A percentile compares a stretch with the other conserved stretches of the same genome.
These are phyloP conservation scores for Aspergillus sclerotialis DNA, from an alignment of 2,329 filamentous ascomycete species.

Conservation along the genomic window DNA sequence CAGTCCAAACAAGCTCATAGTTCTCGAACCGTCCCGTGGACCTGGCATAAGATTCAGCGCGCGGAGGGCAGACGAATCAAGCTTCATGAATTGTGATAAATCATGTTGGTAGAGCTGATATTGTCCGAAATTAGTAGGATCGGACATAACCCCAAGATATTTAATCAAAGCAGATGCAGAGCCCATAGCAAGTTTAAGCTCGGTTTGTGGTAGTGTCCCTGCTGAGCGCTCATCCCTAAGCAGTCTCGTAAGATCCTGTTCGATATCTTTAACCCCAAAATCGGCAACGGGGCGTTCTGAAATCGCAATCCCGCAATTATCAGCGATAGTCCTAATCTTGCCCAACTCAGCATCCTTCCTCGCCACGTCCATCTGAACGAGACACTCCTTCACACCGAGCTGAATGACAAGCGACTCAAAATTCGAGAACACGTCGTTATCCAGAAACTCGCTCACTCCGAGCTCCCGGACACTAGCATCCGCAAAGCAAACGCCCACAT, in stretches of 20 bases:
- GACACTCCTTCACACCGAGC: conserved; percentile 86
- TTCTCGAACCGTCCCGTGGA: conserved; percentile 88
- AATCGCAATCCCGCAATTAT: conserved; percentile 85
- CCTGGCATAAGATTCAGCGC: conserved; percentile 97
- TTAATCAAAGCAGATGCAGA: conserved; percentile 90
- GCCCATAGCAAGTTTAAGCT: conserved; percentile 93
- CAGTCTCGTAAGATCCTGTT: conserved; percentile 83
- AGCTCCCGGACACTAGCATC: conserved; percentile 94
- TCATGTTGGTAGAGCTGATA: conserved; percentile 98
- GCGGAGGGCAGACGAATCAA: conserved; percentile 88
- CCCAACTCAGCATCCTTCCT: conserved; percentile 82
- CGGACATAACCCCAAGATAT: conserved; percentile 83
- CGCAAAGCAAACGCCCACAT: conserved; percentile 92
- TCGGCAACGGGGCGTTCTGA: conserved; percentile 70
- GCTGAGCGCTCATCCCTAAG: conserved; percentile 78
- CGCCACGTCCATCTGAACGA: conserved; percentile 70
- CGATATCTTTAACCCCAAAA: conserved; percentile 85
- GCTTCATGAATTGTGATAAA: conserved; percentile 93
- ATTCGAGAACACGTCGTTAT: conserved; percentile 97
- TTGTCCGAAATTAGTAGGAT: conserved; percentile 91
- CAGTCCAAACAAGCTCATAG: conserved; percentile 90
- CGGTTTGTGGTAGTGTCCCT: conserved; percentile 75
- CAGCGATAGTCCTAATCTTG: conserved; percentile 82
- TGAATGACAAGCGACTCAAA: conserved; percentile 96
- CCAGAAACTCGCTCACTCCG: conserved; percentile 95